Evolutionary conservation across 345 rosid genomes (phyloP).

Genomic region (Corchorus capsularis): DNA sequence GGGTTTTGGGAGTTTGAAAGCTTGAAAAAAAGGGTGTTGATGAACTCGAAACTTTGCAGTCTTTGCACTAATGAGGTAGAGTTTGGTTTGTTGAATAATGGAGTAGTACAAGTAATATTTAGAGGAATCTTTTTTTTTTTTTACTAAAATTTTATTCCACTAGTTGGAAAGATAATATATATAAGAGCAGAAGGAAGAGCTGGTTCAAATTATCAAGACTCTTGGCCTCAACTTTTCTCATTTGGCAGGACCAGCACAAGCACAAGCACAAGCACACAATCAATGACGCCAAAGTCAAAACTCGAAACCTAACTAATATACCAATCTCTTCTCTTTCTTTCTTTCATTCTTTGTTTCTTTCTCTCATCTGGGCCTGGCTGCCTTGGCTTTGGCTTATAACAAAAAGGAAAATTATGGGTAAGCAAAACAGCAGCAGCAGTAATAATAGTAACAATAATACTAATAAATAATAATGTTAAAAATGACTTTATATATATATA

Average conservation of each 20-base stretch:
- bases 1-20: background rate
- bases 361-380: background rate
- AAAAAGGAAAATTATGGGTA: background rate
- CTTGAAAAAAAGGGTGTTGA: constrained; percentile 18
- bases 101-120: background rate
- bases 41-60: constrained; percentile 1
- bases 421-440: background rate
- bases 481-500: background rate
- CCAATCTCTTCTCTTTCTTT: constrained; percentile 4
- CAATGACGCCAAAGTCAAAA: constrained; percentile 45
- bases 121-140: background rate
- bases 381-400: background rate
- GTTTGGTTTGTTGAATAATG: constrained; percentile 11
- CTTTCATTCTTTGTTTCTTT: background rate
- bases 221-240: constrained; percentile 17
- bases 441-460: background rate
- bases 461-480: background rate
- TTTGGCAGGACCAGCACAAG: constrained; percentile 40
- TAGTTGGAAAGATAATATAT: background rate
- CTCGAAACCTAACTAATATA: constrained; percentile 42
- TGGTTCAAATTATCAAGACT: constrained; percentile 21
- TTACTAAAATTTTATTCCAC: background rate
- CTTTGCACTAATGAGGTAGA: background rate
- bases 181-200: constrained; percentile 14
- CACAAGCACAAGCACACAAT: constrained; percentile 48